A percentile compares a stretch with the other conserved stretches of the same genome.
phyloP scores from a whole-genome alignment of 352 stramenopile genomes.

The Phytophthora fragariaefolia region DNA sequence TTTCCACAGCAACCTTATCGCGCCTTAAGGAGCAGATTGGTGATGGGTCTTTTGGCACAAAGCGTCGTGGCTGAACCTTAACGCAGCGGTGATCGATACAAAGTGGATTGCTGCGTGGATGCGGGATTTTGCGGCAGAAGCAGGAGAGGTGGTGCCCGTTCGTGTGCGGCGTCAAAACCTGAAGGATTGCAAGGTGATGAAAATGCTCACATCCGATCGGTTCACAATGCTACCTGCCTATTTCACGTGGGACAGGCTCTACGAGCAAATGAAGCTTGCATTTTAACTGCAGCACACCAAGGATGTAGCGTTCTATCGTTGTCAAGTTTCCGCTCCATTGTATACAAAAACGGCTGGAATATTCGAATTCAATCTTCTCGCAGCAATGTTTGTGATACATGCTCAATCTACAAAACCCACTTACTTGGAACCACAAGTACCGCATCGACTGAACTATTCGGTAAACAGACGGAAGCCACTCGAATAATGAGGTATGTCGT shows the following conservation, averaged over 20 bases:
- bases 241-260: slow-evolving; percentile 25
- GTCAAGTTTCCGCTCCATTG: too few species aligned
- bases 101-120: slow-evolving; percentile 13
- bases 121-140: neutral
- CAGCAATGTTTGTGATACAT: slow-evolving; percentile 23
- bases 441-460: too few species aligned
- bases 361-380: slow-evolving; percentile 16
- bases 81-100: neutral
- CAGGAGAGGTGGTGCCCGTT: slow-evolving; percentile 15
- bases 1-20: neutral
- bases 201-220: neutral
- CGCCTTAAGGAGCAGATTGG: neutral
- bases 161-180: slow-evolving; percentile 3
- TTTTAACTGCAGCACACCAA: slow-evolving; percentile 17
- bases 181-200: neutral
- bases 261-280: slow-evolving; percentile 25
- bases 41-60: neutral
- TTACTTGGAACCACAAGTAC: slow-evolving; percentile 11
- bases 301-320: slow-evolving; percentile 6
- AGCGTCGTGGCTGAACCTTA: neutral
- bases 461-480: too few species aligned
- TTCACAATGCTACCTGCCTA: slow-evolving; percentile 17
- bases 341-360: neutral
- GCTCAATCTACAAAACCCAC: slow-evolving; percentile 16
- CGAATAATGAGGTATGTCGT: too few species aligned